Evolutionary conservation across 2,329 filamentous ascomycete species (phyloP).

Genomic region (Eurotiales sp.): DNA sequence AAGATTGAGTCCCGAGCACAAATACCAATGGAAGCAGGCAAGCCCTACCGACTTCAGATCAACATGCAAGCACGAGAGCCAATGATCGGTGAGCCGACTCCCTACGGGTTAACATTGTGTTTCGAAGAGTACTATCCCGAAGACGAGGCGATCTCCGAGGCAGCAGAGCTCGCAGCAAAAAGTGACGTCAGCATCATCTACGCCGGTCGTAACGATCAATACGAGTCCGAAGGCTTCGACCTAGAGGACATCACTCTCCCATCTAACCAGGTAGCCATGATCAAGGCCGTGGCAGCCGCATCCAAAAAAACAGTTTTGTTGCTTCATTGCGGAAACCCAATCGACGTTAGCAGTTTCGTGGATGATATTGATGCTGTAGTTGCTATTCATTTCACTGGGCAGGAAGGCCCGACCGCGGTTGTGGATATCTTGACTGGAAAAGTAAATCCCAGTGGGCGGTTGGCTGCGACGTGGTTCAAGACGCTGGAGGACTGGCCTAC

Average conservation of each 20-base stretch:
- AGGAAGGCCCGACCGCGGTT: slow-evolving; percentile 76
- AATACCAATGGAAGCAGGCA: slow-evolving; percentile 8
- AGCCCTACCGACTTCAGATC: slow-evolving; percentile 5
- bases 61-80: slow-evolving; percentile 5
- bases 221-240: slow-evolving; percentile 72
- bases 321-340: slow-evolving; percentile 19
- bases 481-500: slow-evolving; percentile 59
- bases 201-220: slow-evolving; percentile 49
- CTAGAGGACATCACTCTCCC: slow-evolving; percentile 40
- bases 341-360: slow-evolving; percentile 42
- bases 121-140: slow-evolving; percentile 9
- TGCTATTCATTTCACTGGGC: slow-evolving; percentile 80
- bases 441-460: slow-evolving; percentile 70
- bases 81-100: slow-evolving; percentile 9
- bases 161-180: slow-evolving; percentile 62
- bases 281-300: slow-evolving; percentile 17
- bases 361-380: slow-evolving; percentile 54
- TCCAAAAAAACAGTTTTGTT: slow-evolving; percentile 15
- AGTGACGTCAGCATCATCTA: slow-evolving; percentile 43
- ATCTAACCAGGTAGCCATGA: slow-evolving; percentile 14
- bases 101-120: slow-evolving; percentile 7
- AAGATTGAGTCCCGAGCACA: slow-evolving; percentile 9
- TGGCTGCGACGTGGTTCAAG: slow-evolving; percentile 70
- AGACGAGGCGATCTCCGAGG: slow-evolving; percentile 35
- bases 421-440: slow-evolving; percentile 73